Conservation (phyloP, 208 protist genomes). For the Phytomonas sp. region DNA sequence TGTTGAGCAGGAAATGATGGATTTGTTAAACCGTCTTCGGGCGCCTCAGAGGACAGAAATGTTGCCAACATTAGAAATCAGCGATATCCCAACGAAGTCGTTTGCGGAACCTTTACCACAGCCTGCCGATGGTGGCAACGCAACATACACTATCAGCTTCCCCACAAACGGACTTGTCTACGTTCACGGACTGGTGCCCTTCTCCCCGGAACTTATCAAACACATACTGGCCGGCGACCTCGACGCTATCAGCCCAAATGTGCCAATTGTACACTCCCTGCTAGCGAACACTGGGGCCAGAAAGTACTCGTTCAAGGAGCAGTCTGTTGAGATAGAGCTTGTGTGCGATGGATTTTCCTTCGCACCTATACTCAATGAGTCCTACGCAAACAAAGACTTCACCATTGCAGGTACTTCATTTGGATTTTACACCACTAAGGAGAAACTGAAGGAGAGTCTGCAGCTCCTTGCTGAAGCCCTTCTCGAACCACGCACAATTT, state of each 20-base stretch:
- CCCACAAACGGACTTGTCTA: slow-evolving; percentile 88
- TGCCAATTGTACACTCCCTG: slow-evolving; percentile 45
- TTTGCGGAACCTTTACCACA: slow-evolving; percentile 71
- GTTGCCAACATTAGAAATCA: slow-evolving; percentile 69
- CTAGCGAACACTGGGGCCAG: slow-evolving; percentile 60
- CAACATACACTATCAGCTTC: slow-evolving; percentile 48
- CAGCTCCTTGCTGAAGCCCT: slow-evolving; percentile 60
- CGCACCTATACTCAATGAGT: slow-evolving; percentile 59
- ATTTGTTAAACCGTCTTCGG: slow-evolving; percentile 57
- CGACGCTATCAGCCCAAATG: slow-evolving; percentile 22
- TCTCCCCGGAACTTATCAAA: slow-evolving; percentile 22
- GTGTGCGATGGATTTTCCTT: slow-evolving; percentile 79
- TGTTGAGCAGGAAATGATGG: slow-evolving; percentile 49
- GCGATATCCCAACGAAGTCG: slow-evolving; percentile 65
- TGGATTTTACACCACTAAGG: slow-evolving; percentile 82
- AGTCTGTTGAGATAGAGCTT: slow-evolving; percentile 71
- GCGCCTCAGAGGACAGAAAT: slow-evolving; percentile 55
- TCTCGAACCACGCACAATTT: slow-evolving; percentile 52
- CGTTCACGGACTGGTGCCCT: slow-evolving; percentile 79
- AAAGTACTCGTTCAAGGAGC: slow-evolving; percentile 63
- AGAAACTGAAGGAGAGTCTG: slow-evolving; percentile 69
- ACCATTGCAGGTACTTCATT: slow-evolving; percentile 62
- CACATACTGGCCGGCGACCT: slow-evolving; percentile 22
- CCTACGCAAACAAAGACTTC: slow-evolving; percentile 36
- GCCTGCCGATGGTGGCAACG: slow-evolving; percentile 7